A percentile compares a stretch with the other conserved stretches of the same genome.
These are phyloP conservation scores for Bipolaris cookei DNA, from an alignment of 2,329 filamentous ascomycete genomes.

Conservation along the genomic window DNA sequence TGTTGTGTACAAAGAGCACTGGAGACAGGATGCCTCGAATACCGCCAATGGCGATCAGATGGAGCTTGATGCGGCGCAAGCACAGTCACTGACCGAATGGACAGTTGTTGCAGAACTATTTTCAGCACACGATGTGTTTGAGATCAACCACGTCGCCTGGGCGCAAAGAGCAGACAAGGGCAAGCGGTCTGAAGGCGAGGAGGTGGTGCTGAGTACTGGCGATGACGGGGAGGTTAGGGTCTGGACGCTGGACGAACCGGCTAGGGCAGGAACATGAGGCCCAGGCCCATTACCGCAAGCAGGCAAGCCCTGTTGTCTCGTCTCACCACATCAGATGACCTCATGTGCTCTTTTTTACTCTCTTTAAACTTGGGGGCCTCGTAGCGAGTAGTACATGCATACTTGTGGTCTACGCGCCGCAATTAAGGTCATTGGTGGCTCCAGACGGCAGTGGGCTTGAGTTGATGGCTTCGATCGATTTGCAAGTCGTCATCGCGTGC, in stretches of 20 bases:
- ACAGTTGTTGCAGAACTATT: constrained; percentile 70
- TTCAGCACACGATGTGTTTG: constrained; percentile 86
- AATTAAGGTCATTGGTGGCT: background rate
- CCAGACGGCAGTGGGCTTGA: too few relatives aligned
- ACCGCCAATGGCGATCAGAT: constrained; percentile 25
- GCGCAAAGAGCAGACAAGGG: constrained; percentile 76
- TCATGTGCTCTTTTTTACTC: background rate
- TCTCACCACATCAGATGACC: constrained; percentile 1
- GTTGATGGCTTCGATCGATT: too few relatives aligned
- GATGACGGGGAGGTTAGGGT: constrained; percentile 89
- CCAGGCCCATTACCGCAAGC: background rate
- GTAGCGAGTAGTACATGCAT: background rate
- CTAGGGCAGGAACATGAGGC: constrained; percentile 1
- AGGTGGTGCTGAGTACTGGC: constrained; percentile 88
- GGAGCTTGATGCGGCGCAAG: constrained; percentile 25
- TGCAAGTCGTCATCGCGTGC: too few relatives aligned
- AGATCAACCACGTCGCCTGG: constrained; percentile 93
- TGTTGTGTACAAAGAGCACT: constrained; percentile 32
- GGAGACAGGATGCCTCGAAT: constrained; percentile 31
- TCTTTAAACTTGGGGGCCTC: background rate
- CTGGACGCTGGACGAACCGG: constrained; percentile 63
- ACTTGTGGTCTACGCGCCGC: background rate
- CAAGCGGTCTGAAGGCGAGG: constrained; percentile 68
- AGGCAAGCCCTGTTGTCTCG: background rate
- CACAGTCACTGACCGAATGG: constrained; percentile 66